phyloP scores from a whole-genome alignment of 495 filamentous ascomycete genomes.

The Trichoderma orchidacearum region DNA sequence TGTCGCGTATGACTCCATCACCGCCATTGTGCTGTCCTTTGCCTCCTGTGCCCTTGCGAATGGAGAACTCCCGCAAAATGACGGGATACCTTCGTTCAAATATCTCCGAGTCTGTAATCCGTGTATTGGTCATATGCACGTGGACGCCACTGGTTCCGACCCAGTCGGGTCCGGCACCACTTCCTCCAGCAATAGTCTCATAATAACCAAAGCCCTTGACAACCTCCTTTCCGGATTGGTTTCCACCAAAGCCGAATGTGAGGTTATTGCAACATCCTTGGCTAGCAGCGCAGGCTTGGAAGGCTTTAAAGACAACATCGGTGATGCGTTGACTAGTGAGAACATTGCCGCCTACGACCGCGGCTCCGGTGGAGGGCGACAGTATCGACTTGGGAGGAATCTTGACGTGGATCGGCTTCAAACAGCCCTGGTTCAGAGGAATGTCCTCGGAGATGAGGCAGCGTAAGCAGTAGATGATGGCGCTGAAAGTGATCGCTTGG shows the following conservation, averaged over 20 bases:
- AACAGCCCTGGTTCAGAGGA: slow-evolving; percentile 90
- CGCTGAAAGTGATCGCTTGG: slow-evolving; percentile 83
- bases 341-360: slow-evolving; percentile 93
- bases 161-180: slow-evolving; percentile 79
- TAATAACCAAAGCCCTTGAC: slow-evolving; percentile 89
- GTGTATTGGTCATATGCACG: slow-evolving; percentile 97
- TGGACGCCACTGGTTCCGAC: slow-evolving; percentile 84
- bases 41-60: slow-evolving; percentile 58
- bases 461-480: slow-evolving; percentile 92
- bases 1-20: slow-evolving; percentile 83
- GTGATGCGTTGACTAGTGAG: slow-evolving; percentile 83
- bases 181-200: slow-evolving; percentile 90
- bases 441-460: slow-evolving; percentile 90
- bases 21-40: slow-evolving; percentile 67
- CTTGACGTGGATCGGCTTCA: slow-evolving; percentile 72
- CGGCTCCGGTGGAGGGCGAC: slow-evolving; percentile 73
- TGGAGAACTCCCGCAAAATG: slow-evolving; percentile 66
- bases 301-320: slow-evolving; percentile 85
- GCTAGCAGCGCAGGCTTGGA: slow-evolving; percentile 76
- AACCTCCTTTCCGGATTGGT: slow-evolving; percentile 45
- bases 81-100: slow-evolving; percentile 92
- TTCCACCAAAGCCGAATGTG: slow-evolving; percentile 71
- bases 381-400: slow-evolving; percentile 77
- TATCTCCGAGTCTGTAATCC: slow-evolving; percentile 93
- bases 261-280: slow-evolving; percentile 94